Evolutionary conservation across 1,284 basidiomycete genomes (phyloP).

Genomic region (Peniophora sp.): DNA sequence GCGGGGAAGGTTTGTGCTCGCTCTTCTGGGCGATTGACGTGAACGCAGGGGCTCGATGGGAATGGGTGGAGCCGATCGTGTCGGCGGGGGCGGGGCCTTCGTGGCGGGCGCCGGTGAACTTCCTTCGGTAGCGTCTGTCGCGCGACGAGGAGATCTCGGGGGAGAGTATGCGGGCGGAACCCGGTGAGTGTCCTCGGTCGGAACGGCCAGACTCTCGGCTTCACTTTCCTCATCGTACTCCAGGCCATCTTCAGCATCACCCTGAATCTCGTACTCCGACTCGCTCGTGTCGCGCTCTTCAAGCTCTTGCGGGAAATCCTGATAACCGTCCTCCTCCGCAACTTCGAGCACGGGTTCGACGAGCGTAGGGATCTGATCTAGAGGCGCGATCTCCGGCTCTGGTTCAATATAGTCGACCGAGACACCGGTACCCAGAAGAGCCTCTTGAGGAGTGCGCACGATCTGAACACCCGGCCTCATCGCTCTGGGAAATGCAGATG

Average conservation of each 20-base stretch:
- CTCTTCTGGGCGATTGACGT: constrained; percentile 17
- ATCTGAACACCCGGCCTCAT: constrained; percentile 56
- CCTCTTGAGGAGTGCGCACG: constrained; percentile 71
- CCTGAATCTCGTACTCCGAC: constrained; percentile 17
- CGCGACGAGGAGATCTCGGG: constrained; percentile 11
- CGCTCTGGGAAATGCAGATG: constrained; percentile 31
- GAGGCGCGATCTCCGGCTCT: neutral
- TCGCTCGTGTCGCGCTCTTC: constrained; percentile 17
- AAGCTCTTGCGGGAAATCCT: constrained; percentile 14
- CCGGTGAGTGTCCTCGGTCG: constrained; percentile 1
- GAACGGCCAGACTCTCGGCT: constrained; percentile 8
- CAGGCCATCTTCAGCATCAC: constrained; percentile 12
- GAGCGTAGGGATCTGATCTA: neutral
- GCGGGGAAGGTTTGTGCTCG: constrained; percentile 20
- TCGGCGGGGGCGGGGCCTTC: constrained; percentile 12
- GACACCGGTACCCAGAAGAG: constrained; percentile 30
- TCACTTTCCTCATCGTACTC: constrained; percentile 15
- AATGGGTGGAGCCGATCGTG: constrained; percentile 14
- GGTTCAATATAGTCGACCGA: constrained; percentile 3
- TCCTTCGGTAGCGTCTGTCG: too few relatives aligned
- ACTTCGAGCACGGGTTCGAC: neutral
- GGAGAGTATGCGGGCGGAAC: constrained; percentile 13
- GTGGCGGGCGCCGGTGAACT: too few relatives aligned
- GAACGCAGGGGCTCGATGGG: constrained; percentile 27
- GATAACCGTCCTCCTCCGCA: constrained; percentile 2